Evolutionary conservation across 2,329 filamentous ascomycete species (phyloP).

Genomic region (Setomelanomma holmii): DNA sequence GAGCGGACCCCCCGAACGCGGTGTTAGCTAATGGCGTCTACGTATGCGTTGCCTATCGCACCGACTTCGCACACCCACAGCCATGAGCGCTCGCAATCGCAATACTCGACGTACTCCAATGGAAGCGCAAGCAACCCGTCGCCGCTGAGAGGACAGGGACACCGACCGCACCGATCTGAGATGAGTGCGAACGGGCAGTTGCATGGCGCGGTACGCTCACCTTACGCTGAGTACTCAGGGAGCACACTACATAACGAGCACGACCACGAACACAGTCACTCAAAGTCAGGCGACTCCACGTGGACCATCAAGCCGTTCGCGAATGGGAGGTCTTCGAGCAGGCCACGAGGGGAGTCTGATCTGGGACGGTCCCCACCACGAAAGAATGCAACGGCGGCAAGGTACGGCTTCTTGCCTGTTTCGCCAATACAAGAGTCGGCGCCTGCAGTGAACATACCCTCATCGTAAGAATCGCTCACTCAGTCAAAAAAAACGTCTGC

Average conservation of each 20-base stretch:
- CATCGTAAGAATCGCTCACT: conserved; percentile 27
- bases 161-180: conserved; percentile 41
- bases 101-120: conserved; percentile 37
- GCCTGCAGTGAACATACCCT: conserved; percentile 13
- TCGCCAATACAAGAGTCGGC: conserved; percentile 44
- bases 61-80: conserved; percentile 40
- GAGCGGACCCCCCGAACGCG: conserved; percentile 23
- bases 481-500: conserved; percentile 6
- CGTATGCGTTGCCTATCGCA: conserved; percentile 53
- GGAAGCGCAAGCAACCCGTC: conserved; percentile 24
- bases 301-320: conserved; percentile 40
- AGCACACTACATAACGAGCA: conserved; percentile 36
- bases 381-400: conserved; percentile 24
- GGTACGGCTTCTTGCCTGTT: conserved; percentile 45
- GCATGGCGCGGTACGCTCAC: conserved; percentile 37
- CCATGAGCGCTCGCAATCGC: conserved; percentile 50
- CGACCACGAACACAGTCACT: conserved; percentile 22
- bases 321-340: conserved; percentile 38
- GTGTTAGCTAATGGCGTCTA: conserved; percentile 50
- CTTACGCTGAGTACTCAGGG: conserved; percentile 34
- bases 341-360: conserved; percentile 55
- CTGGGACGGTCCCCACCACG: conserved; percentile 47
- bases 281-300: conserved; percentile 37
- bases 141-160: conserved; percentile 33
- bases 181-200: conserved; percentile 47